A percentile compares a stretch with the other conserved stretches of the same genome.
Evolutionary conservation across 2,329 filamentous ascomycete genomes (phyloP).

Genomic region (Trichophyton schoenleinii): DNA sequence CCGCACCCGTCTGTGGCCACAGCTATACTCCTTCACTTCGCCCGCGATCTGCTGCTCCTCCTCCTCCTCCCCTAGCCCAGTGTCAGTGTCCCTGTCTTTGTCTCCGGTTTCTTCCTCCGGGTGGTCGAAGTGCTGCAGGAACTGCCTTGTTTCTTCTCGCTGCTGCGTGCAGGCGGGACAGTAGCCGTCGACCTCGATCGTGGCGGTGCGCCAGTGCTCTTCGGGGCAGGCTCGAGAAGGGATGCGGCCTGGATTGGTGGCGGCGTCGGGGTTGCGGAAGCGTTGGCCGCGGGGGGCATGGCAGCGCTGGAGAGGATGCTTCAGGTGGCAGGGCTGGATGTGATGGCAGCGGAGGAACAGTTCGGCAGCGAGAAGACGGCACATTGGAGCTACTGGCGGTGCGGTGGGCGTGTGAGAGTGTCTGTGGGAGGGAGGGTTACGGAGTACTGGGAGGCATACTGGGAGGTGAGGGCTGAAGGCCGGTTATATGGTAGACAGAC

Average conservation of each 20-base stretch:
- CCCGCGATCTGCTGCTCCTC: no score
- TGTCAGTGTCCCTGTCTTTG: no score
- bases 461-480: conserved; percentile 8
- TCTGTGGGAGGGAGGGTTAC: no score
- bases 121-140: neutral
- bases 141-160: neutral
- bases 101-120: no score
- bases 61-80: no score
- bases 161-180: conserved; percentile 8
- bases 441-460: conserved; percentile 3
- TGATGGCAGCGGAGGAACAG: conserved; percentile 9
- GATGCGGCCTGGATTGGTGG: neutral
- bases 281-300: conserved; percentile 11
- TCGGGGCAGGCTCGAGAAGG: conserved; percentile 10
- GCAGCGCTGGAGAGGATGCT: conserved; percentile 12
- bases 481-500: no score
- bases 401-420: conserved; percentile 13
- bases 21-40: no score
- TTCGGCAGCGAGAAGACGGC: conserved; percentile 9
- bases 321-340: conserved; percentile 10
- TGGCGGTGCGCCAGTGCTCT: conserved; percentile 8
- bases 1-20: no score
- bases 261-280: conserved; percentile 1
- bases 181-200: neutral
- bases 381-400: conserved; percentile 9